Evolutionary conservation across 2,329 filamentous ascomycete species (phyloP).

Genomic region (Phaeophleospora eucalypticola): DNA sequence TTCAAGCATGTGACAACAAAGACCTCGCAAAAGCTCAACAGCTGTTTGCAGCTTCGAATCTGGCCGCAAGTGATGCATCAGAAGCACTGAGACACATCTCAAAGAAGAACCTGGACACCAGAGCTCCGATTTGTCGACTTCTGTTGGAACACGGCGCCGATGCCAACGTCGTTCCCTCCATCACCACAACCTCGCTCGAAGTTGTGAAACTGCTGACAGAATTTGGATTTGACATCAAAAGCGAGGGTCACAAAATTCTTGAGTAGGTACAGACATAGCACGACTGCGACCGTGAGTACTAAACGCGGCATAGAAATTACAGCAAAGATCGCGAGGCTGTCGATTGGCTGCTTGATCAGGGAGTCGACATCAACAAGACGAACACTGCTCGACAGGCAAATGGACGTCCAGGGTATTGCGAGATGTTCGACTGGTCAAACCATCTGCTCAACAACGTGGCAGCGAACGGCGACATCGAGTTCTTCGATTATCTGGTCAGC

Average conservation of each 20-base stretch:
- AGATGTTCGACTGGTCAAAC: slow-evolving; percentile 7
- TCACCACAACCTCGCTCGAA: background rate
- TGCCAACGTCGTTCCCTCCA: background rate
- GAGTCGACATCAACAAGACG: slow-evolving; percentile 13
- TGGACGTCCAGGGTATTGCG: slow-evolving; percentile 3
- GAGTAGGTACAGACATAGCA: slow-evolving; percentile 3
- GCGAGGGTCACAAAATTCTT: slow-evolving; percentile 6
- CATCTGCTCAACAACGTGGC: slow-evolving; percentile 14
- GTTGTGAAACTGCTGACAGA: slow-evolving; percentile 4
- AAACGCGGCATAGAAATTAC: slow-evolving; percentile 4
- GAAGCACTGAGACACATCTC: background rate
- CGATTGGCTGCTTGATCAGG: slow-evolving; percentile 15
- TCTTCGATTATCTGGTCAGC: slow-evolving; percentile 13
- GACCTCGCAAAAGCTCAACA: background rate
- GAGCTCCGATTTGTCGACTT: background rate
- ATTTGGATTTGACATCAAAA: slow-evolving; percentile 6
- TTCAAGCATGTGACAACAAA: background rate
- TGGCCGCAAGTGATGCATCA: background rate
- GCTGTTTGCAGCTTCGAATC: too few relatives aligned
- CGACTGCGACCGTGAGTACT: background rate
- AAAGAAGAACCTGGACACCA: background rate
- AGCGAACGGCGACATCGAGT: slow-evolving; percentile 12
- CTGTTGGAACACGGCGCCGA: background rate
- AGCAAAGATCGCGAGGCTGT: slow-evolving; percentile 7
- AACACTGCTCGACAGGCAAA: slow-evolving; percentile 4